These are phyloP conservation scores for Hyphopichia wangnamkhiaoensis DNA, from an alignment of 1,139 yeast species.

Conservation along the genomic window DNA sequence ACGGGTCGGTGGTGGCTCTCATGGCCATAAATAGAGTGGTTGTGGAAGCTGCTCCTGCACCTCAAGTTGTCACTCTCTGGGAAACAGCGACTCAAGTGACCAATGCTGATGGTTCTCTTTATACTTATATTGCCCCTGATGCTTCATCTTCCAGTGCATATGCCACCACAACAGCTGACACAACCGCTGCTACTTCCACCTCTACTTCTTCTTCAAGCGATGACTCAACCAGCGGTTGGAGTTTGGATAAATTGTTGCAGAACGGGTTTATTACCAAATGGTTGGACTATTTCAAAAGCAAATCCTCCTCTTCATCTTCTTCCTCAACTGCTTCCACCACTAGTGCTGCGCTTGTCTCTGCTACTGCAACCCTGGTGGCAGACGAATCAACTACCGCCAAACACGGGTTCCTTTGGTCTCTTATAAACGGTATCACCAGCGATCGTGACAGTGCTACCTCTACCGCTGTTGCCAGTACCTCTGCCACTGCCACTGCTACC, in stretches of 20 bases:
- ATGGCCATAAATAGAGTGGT: slow-evolving; percentile 8
- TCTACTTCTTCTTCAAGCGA: slow-evolving; percentile 5
- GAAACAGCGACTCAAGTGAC: slow-evolving; percentile 23
- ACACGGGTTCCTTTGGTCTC: slow-evolving; percentile 4
- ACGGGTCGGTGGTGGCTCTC: slow-evolving; percentile 5
- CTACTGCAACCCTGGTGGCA: slow-evolving; percentile 3
- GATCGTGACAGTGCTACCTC: slow-evolving; percentile 6
- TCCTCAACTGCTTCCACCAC: slow-evolving; percentile 3
- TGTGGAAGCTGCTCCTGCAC: slow-evolving; percentile 27
- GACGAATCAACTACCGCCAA: slow-evolving; percentile 1
- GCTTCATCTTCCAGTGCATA: slow-evolving; percentile 12
- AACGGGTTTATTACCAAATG: neutral
- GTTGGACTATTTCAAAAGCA: neutral
- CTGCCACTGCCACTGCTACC: slow-evolving; percentile 8
- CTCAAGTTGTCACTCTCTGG: slow-evolving; percentile 27
- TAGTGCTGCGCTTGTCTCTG: slow-evolving; percentile 3
- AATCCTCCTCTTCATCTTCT: neutral
- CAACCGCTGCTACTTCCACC: slow-evolving; percentile 7
- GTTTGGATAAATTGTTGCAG: neutral
- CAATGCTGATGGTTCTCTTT: slow-evolving; percentile 9
- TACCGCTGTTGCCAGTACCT: slow-evolving; percentile 6
- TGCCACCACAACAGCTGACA: too few species aligned
- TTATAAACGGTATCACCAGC: neutral
- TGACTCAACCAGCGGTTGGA: slow-evolving; percentile 2
- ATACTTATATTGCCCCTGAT: slow-evolving; percentile 9